Conservation (phyloP, 75 land plant species). For the Pinus taeda region DNA sequence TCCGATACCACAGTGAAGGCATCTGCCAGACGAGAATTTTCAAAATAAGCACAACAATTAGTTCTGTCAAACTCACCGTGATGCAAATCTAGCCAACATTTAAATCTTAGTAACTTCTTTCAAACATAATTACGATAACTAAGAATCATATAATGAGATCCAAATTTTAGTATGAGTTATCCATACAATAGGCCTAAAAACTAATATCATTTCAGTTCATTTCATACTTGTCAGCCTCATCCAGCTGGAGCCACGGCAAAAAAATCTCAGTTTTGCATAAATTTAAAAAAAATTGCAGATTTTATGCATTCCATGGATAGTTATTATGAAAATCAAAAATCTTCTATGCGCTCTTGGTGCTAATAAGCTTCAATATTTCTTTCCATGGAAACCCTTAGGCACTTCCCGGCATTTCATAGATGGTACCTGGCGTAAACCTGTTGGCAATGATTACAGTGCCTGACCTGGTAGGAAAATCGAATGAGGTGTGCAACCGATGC, state of each 20-base stretch:
- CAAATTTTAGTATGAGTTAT: neutral
- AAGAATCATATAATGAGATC: neutral
- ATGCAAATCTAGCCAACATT: neutral
- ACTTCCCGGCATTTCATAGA: too few relatives aligned
- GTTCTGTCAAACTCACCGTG: neutral
- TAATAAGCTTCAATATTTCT: too few relatives aligned
- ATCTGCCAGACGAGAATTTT: slow-evolving; percentile 31
- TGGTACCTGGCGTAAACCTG: too few relatives aligned
- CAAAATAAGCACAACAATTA: neutral
- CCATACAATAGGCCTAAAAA: too few relatives aligned
- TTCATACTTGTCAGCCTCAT: neutral
- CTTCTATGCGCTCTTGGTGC: neutral
- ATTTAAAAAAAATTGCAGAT: neutral
- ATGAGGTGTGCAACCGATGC: too few relatives aligned
- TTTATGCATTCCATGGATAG: neutral
- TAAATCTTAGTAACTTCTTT: neutral
- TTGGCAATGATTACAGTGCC: too few relatives aligned
- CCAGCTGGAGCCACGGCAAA: neutral
- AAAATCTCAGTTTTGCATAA: neutral
- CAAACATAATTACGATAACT: neutral
- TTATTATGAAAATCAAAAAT: neutral
- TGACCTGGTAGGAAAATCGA: too few relatives aligned
- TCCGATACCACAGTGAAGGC: slow-evolving; percentile 90
- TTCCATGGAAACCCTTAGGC: too few relatives aligned
- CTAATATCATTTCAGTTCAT: neutral